Evolutionary conservation across 768 basidiomycete species (phyloP).

Genomic region (Cyathus striatus): DNA sequence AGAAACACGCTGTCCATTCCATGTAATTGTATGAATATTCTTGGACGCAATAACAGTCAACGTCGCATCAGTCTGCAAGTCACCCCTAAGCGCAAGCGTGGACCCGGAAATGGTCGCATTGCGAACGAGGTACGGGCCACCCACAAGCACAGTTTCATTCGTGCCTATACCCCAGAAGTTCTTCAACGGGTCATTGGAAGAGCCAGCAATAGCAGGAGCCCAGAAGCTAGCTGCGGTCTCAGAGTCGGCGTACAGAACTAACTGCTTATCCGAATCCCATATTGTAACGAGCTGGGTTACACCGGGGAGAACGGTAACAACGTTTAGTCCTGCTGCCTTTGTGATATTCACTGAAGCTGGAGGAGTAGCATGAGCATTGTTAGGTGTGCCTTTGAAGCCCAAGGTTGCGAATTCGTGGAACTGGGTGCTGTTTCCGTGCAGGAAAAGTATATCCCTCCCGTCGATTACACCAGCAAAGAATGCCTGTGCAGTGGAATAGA

Average conservation of each 20-base stretch:
- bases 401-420: constrained; percentile 54
- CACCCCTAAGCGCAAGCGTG: constrained; percentile 59
- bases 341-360: constrained; percentile 2
- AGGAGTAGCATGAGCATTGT: constrained; percentile 20
- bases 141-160: constrained; percentile 61
- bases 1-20: constrained; percentile 61
- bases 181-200: constrained; percentile 33
- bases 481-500: constrained; percentile 72
- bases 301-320: constrained; percentile 53
- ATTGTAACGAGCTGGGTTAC: constrained; percentile 54
- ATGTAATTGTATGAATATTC: constrained; percentile 47
- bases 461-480: constrained; percentile 63
- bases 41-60: constrained; percentile 64
- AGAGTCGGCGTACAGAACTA: constrained; percentile 66
- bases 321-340: constrained; percentile 35
- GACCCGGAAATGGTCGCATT: constrained; percentile 43
- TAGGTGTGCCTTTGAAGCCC: constrained; percentile 40
- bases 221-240: constrained; percentile 69
- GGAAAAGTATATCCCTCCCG: constrained; percentile 56
- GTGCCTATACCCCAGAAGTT: constrained; percentile 74
- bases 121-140: constrained; percentile 63
- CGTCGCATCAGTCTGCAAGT: constrained; percentile 53
- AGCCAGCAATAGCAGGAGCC: constrained; percentile 57
- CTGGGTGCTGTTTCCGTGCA: constrained; percentile 52
- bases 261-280: constrained; percentile 61